phyloP scores from a whole-genome alignment of 2,329 filamentous ascomycete genomes.

The Phialophora tarda region DNA sequence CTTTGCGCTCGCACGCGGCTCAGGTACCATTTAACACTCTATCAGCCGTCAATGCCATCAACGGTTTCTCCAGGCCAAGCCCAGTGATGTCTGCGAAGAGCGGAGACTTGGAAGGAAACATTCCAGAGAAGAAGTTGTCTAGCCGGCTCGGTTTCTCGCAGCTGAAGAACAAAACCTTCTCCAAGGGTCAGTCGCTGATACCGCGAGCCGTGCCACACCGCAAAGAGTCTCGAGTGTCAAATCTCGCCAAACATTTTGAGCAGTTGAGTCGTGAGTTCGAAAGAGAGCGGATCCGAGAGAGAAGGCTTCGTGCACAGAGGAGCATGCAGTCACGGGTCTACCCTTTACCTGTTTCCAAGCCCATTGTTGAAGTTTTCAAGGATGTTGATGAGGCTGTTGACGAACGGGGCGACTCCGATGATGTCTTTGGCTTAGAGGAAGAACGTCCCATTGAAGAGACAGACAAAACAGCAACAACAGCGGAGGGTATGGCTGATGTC shows the following conservation, averaged over 20 bases:
- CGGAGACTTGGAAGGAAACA: constrained; percentile 46
- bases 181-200: constrained; percentile 72
- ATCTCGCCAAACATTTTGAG: constrained; percentile 93
- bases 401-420: constrained; percentile 72
- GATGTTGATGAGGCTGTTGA: constrained; percentile 92
- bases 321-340: constrained; percentile 79
- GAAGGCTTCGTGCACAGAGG: constrained; percentile 78
- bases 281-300: constrained; percentile 86
- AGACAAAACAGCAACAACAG: constrained; percentile 36
- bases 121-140: constrained; percentile 74
- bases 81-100: constrained; percentile 14
- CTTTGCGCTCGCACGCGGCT: constrained; percentile 44
- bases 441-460: constrained; percentile 35
- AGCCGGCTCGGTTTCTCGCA: constrained; percentile 71
- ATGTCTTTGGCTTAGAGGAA: constrained; percentile 49
- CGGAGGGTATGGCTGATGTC: constrained; percentile 42
- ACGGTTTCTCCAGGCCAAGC: constrained; percentile 33
- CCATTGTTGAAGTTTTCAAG: constrained; percentile 93
- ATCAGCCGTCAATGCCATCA: constrained; percentile 36
- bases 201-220: constrained; percentile 78
- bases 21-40: constrained; percentile 33
- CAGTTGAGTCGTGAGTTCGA: constrained; percentile 96
- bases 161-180: constrained; percentile 63
- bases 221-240: constrained; percentile 80
- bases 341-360: constrained; percentile 89